phyloP scores from a whole-genome alignment of 805 yeast genomes.

The Phaffomyces opuntiae region DNA sequence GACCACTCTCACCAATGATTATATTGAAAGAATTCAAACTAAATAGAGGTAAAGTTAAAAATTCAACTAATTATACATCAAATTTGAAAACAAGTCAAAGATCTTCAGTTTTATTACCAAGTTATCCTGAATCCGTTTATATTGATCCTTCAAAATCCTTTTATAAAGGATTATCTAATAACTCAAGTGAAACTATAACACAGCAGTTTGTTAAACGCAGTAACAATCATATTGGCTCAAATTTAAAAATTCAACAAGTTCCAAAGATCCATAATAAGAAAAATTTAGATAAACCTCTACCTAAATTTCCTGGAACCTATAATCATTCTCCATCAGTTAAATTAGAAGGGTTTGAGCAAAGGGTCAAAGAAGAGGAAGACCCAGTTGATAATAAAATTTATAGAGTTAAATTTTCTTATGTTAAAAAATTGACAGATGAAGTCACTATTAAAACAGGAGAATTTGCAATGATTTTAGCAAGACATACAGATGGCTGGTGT shows the following conservation, averaged over 20 bases:
- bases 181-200: not conserved
- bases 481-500: constrained; percentile 41
- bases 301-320: constrained; percentile 9
- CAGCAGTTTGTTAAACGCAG: no score
- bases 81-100: no score
- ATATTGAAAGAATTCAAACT: constrained; percentile 21
- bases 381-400: constrained; percentile 6
- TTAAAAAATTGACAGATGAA: constrained; percentile 31
- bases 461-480: constrained; percentile 27
- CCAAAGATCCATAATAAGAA: not conserved
- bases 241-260: no score
- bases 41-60: constrained; percentile 3
- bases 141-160: no score
- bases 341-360: constrained; percentile 17
- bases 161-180: not conserved
- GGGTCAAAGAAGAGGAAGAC: constrained; percentile 8
- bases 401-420: constrained; percentile 21
- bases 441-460: constrained; percentile 27
- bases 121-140: no score
- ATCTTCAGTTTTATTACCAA: no score
- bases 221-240: no score
- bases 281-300: constrained; percentile 16
- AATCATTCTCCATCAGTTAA: constrained; percentile 1
- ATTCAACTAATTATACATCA: not conserved
- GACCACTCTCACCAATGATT: constrained; percentile 19